Conservation (phyloP, 1,139 yeast species). For the Pichia sp. region DNA sequence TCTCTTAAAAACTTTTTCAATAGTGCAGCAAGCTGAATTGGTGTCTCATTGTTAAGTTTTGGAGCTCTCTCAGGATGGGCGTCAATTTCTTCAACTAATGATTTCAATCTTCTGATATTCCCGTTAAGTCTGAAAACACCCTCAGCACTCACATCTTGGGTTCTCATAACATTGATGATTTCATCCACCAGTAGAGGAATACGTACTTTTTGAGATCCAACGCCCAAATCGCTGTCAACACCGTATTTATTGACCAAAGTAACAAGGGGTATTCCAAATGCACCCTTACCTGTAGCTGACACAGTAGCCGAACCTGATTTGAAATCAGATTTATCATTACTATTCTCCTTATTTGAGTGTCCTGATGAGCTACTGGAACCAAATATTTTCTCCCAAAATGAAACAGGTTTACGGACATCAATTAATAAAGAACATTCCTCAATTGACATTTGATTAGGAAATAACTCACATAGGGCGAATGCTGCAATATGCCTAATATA, state of each 20-base stretch:
- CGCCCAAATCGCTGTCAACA: conserved; percentile 78
- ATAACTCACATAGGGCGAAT: conserved; percentile 45
- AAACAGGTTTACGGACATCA: conserved; percentile 47
- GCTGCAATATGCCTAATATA: conserved; percentile 62
- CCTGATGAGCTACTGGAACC: conserved; percentile 12
- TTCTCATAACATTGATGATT: conserved; percentile 71
- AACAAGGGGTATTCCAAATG: conserved; percentile 76
- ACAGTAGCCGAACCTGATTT: conserved; percentile 15
- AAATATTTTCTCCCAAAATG: conserved; percentile 70
- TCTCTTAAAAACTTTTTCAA: conserved; percentile 89
- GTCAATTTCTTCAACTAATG: conserved; percentile 69
- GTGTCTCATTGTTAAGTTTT: conserved; percentile 67
- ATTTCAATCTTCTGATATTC: conserved; percentile 75
- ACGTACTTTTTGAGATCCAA: conserved; percentile 70
- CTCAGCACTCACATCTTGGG: conserved; percentile 93
- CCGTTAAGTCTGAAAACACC: conserved; percentile 97
- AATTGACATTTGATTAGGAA: conserved; percentile 25
- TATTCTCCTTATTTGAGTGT: background rate
- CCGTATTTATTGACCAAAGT: conserved; percentile 70
- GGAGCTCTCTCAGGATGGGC: conserved; percentile 61
- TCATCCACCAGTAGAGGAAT: conserved; percentile 89
- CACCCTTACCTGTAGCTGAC: conserved; percentile 28
- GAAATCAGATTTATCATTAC: conserved; percentile 4
- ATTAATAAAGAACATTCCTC: conserved; percentile 49
- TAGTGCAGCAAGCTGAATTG: conserved; percentile 90